These are phyloP conservation scores for Agaricus subrufescens DNA, from an alignment of 768 basidiomycete genomes.

Conservation along the genomic window DNA sequence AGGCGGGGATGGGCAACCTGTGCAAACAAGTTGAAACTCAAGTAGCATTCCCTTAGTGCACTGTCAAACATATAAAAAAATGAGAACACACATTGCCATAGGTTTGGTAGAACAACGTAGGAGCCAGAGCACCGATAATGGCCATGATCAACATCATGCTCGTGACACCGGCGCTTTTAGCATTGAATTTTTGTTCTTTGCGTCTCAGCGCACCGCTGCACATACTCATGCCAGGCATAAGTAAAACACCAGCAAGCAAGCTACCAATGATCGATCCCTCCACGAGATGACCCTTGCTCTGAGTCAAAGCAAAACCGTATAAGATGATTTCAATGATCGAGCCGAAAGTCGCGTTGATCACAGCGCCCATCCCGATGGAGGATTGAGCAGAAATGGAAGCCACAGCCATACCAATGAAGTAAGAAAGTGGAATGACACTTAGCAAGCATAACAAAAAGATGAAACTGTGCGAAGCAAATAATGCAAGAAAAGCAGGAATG, in stretches of 20 bases:
- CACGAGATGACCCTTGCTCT: conserved; percentile 88
- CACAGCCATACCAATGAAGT: conserved; percentile 99
- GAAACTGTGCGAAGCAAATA: conserved; percentile 68
- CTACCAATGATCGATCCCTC: conserved; percentile 97
- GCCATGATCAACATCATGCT: conserved; percentile 99
- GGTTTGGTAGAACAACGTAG: conserved; percentile 96
- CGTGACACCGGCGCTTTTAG: conserved; percentile 97
- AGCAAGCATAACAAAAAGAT: conserved; percentile 84
- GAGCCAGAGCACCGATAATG: conserved; percentile 91
- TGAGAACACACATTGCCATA: conserved; percentile 82
- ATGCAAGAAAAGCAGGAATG: conserved; percentile 59
- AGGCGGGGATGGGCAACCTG: conserved; percentile 61
- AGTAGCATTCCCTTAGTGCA: conserved; percentile 12
- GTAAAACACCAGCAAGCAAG: conserved; percentile 88
- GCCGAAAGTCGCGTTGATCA: conserved; percentile 98
- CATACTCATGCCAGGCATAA: conserved; percentile 99
- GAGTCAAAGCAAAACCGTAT: conserved; percentile 84
- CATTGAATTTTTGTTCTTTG: conserved; percentile 98
- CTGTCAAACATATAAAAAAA: neutral
- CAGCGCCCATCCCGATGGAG: conserved; percentile 98
- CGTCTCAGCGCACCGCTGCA: conserved; percentile 79
- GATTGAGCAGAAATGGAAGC: conserved; percentile 98
- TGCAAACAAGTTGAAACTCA: conserved; percentile 86
- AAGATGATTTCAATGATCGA: conserved; percentile 97
- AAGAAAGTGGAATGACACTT: conserved; percentile 94